Evolutionary conservation across 2,329 filamentous ascomycete genomes (phyloP), one percentile per base, ranked within the genome.

Genomic region (Xylaria hypoxylon): DNA sequence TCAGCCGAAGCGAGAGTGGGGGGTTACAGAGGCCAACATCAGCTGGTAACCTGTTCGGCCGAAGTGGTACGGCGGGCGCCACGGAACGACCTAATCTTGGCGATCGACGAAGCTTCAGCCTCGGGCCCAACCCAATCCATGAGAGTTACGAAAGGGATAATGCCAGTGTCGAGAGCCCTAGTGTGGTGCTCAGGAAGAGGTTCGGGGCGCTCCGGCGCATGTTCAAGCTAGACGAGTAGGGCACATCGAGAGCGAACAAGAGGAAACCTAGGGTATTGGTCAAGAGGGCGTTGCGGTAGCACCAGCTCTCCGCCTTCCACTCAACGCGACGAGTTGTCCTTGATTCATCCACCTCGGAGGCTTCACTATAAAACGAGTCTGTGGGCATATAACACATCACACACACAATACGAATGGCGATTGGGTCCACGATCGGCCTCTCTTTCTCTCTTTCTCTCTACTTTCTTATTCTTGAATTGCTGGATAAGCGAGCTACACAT

Each of bases 161-260:
- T 13, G 62, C 31, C 22, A 68, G 56, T 13, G 74, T 77, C 35
- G 75, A 78, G 47, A 71, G 76, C 15, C 68, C 77, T 58, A 78
- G 77, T 5, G 75, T 40, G 11, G 75, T 40, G 13, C 58, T 67
- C 8, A 76, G 79, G 73, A 89, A 80, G 74, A 88, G 85, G 75
- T 89, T 89, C 74, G 80, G 81, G 40, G 78, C 80, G 63, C 77
- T 89, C 73, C 85, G 86, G 75, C 83, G 80, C 70, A 85, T 85
- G 67, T 88, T 89, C 77, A 82, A 84, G 55, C 76, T 89, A 56
- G 79, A 86, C 74, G 85, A 87, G 73, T 88, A 77, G 80, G 62
- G 52, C 44, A 35, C 62, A 50, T 69, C 67, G 45, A 63, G 22
- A 47, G 67, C 62, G 31, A 52, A 53, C 40, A 71, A 62, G 59